Conservation (phyloP, 2,329 filamentous ascomycete species). For the Nigrospora osmanthi region DNA sequence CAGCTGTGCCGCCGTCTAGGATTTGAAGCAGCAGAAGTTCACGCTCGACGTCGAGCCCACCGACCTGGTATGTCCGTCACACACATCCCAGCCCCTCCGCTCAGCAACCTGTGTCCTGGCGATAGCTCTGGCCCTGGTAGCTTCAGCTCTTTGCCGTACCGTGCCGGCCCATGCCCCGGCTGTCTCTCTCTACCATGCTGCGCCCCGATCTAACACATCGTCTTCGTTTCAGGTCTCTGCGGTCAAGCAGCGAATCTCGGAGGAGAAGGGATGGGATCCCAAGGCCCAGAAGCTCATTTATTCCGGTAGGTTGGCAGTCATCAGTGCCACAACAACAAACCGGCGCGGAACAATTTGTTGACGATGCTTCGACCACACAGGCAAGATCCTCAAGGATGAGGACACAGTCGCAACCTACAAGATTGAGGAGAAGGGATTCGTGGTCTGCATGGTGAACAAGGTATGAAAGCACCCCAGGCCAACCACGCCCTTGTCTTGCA, state of each 20-base stretch:
- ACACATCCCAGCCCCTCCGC: constrained; percentile 12
- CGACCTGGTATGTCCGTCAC: constrained; percentile 71
- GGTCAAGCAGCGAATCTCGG: constrained; percentile 86
- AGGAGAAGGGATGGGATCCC: constrained; percentile 91
- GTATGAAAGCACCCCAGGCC: constrained; percentile 35
- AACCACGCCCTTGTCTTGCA: too few relatives aligned
- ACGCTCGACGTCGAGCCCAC: constrained; percentile 88
- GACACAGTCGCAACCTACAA: constrained; percentile 95
- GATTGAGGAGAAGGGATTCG: constrained; percentile 98
- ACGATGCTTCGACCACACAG: constrained; percentile 35
- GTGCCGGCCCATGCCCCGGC: constrained; percentile 3
- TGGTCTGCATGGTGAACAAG: constrained; percentile 98
- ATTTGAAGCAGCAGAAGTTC: constrained; percentile 99
- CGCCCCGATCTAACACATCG: neutral
- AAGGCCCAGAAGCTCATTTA: constrained; percentile 95
- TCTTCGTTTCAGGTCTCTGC: constrained; percentile 61
- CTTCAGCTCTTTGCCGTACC: neutral
- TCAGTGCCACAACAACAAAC: too few relatives aligned
- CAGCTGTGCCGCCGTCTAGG: constrained; percentile 41
- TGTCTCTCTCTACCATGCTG: constrained; percentile 3
- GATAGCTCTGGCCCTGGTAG: neutral
- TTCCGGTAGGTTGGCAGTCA: constrained; percentile 61
- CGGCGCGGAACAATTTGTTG: too few relatives aligned
- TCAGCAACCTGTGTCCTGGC: constrained; percentile 4
- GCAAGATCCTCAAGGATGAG: constrained; percentile 97